A percentile compares a stretch with the other conserved stretches of the same genome.
phyloP scores from a whole-genome alignment of 352 stramenopile species.

The Thraustochytrium sp. region DNA sequence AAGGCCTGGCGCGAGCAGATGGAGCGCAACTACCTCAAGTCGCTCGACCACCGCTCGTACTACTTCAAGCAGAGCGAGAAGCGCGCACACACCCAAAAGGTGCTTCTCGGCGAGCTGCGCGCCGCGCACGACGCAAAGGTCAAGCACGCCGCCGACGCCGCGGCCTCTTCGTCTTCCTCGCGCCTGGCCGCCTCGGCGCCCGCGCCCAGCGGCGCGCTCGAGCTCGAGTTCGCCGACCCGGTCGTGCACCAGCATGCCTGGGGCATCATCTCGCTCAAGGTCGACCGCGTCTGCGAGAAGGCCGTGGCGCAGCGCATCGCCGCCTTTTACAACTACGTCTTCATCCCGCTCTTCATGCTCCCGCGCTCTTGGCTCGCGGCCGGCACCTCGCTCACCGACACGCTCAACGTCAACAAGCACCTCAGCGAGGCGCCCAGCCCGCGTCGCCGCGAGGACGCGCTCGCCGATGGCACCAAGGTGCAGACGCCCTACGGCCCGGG shows the following conservation, averaged over 20 bases:
- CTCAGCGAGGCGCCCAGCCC: background rate
- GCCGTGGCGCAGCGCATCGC: background rate
- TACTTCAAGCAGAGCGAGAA: conserved; percentile 99
- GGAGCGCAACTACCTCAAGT: conserved; percentile 97
- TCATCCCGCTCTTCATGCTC: conserved; percentile 24
- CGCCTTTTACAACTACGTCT: conserved; percentile 6
- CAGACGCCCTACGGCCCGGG: conserved; percentile 31
- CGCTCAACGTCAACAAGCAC: conserved; percentile 2
- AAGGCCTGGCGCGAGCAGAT: conserved; percentile 95
- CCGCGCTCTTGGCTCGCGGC: background rate
- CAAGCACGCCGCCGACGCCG: background rate
- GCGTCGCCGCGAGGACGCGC: background rate
- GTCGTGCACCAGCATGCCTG: conserved; percentile 6
- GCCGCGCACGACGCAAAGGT: conserved; percentile 9
- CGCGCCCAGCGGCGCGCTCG: conserved; percentile 46
- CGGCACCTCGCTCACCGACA: background rate
- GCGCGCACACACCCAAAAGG: conserved; percentile 88
- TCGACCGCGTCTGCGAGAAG: conserved; percentile 11
- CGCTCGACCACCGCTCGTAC: conserved; percentile 95
- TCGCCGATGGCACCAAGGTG: conserved; percentile 15
- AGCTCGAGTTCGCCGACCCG: conserved; percentile 23
- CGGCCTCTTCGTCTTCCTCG: background rate
- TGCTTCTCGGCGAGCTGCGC: conserved; percentile 60
- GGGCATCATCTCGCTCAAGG: conserved; percentile 20
- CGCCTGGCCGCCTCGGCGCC: background rate